Percentiles rank a stretch among this genome's conserved stretches.
Evolutionary conservation across 2,329 filamentous ascomycete species (phyloP).

Genomic region (Alternaria solani): DNA sequence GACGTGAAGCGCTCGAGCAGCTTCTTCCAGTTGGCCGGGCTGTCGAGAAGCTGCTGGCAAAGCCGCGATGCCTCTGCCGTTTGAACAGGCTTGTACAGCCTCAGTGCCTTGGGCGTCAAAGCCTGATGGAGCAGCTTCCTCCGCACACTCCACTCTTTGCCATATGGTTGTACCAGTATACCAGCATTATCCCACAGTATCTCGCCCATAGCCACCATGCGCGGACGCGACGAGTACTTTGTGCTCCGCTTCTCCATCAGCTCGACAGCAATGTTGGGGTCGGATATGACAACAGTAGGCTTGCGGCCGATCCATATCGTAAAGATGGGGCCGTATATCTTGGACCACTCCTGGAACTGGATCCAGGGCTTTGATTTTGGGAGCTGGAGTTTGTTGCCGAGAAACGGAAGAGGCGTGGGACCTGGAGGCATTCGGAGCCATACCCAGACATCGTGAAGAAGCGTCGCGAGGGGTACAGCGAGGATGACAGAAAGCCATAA

Average conservation of each 20-base stretch:
- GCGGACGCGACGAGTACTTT: slow-evolving; percentile 56
- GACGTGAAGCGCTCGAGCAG: slow-evolving; percentile 59
- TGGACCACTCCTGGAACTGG: slow-evolving; percentile 55
- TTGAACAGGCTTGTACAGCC: slow-evolving; percentile 59
- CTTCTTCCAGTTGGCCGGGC: slow-evolving; percentile 55
- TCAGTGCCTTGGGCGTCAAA: slow-evolving; percentile 55
- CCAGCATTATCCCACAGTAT: slow-evolving; percentile 55
- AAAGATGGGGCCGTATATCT: slow-evolving; percentile 57
- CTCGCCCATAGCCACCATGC: slow-evolving; percentile 57
- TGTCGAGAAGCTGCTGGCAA: slow-evolving; percentile 53
- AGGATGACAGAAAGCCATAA: slow-evolving; percentile 41
- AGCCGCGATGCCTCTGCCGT: slow-evolving; percentile 60
- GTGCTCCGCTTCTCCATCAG: slow-evolving; percentile 57
- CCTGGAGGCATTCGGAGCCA: slow-evolving; percentile 57
- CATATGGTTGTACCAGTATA: slow-evolving; percentile 60
- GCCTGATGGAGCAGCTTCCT: slow-evolving; percentile 52
- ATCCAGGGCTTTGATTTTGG: slow-evolving; percentile 47
- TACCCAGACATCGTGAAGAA: slow-evolving; percentile 40
- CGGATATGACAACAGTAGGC: slow-evolving; percentile 56
- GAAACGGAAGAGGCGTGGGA: slow-evolving; percentile 56
- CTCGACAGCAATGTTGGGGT: slow-evolving; percentile 55
- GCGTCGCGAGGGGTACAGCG: slow-evolving; percentile 31
- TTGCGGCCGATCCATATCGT: slow-evolving; percentile 59
- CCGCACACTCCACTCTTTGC: slow-evolving; percentile 57
- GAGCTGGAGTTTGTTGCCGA: slow-evolving; percentile 50